A percentile compares a stretch with the other conserved stretches of the same genome.
Conservation (phyloP, 257 asterid species). For the Scutellaria baicalensis region DNA sequence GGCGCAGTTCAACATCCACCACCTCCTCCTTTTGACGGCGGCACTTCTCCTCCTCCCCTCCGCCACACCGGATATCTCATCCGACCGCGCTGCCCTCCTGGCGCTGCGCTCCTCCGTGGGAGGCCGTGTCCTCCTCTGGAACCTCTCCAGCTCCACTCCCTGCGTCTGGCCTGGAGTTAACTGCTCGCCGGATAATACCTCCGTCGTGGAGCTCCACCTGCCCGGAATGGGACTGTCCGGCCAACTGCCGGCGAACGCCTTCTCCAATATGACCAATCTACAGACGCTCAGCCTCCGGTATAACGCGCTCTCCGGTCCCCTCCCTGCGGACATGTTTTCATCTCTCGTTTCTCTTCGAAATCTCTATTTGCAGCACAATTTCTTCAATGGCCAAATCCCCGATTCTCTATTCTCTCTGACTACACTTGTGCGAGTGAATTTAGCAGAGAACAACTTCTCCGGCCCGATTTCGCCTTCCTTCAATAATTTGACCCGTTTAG, state of each 20-base stretch:
- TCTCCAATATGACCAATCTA: conserved; percentile 55
- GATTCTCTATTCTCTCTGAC: conserved; percentile 44
- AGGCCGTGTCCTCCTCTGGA: conserved; percentile 75
- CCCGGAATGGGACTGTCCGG: conserved; percentile 94
- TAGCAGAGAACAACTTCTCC: conserved; percentile 66
- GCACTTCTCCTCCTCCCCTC: conserved; percentile 21
- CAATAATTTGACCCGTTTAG: conserved; percentile 57
- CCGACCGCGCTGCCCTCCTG: conserved; percentile 77
- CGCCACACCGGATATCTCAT: conserved; percentile 44
- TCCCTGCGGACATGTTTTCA: conserved; percentile 55
- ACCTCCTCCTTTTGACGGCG: conserved; percentile 18
- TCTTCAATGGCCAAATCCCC: conserved; percentile 58
- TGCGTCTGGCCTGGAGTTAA: conserved; percentile 74
- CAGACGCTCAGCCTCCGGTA: conserved; percentile 81
- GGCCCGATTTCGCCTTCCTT: conserved; percentile 54
- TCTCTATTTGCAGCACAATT: conserved; percentile 62
- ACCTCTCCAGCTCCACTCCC: conserved; percentile 49
- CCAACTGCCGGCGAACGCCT: conserved; percentile 39
- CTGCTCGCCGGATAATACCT: conserved; percentile 48
- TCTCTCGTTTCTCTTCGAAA: conserved; percentile 48
- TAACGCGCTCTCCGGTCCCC: conserved; percentile 59
- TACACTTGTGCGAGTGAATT: conserved; percentile 54
- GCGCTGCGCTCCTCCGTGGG: conserved; percentile 71
- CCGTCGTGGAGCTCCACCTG: conserved; percentile 62
- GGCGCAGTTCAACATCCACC: conserved; percentile 12